These are phyloP conservation scores for Pleurotus sapidus DNA, from an alignment of 768 basidiomycete genomes.

Conservation along the genomic window DNA sequence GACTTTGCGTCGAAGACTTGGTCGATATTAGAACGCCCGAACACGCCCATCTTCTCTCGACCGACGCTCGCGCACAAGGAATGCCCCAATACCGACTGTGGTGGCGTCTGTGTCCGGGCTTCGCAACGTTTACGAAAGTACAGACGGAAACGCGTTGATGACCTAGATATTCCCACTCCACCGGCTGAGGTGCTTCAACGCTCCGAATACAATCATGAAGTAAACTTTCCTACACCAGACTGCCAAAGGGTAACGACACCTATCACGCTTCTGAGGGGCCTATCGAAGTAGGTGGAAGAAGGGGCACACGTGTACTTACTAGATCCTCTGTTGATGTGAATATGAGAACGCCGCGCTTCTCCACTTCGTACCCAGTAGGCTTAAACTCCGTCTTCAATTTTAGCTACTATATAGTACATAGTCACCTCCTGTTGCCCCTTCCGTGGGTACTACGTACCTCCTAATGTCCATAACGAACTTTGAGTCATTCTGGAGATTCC, in stretches of 20 bases:
- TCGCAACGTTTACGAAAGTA: not conserved
- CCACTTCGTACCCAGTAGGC: too few relatives aligned
- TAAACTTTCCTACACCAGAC: not conserved
- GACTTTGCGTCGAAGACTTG: constrained; percentile 11
- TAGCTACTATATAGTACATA: too few relatives aligned
- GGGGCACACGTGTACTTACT: not conserved
- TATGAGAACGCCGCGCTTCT: too few relatives aligned
- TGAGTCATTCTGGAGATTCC: too few relatives aligned
- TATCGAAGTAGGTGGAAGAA: constrained; percentile 1
- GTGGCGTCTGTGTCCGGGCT: not conserved
- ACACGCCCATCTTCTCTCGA: constrained; percentile 11
- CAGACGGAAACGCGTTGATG: not conserved
- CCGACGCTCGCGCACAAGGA: not conserved
- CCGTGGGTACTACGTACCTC: too few relatives aligned
- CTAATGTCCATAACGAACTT: too few relatives aligned
- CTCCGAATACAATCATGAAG: constrained; percentile 9
- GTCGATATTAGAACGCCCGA: constrained; percentile 18
- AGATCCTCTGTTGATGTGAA: too few relatives aligned
- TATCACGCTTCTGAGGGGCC: not conserved
- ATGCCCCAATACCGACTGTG: not conserved
- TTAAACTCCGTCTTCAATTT: too few relatives aligned
- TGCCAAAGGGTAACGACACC: constrained; percentile 2
- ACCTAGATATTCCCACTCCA: not conserved
- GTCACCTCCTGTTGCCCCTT: too few relatives aligned
- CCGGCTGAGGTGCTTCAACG: constrained; percentile 9